Conservation (phyloP, 2,329 filamentous ascomycete genomes). For the Apiospora kogelbergensis region DNA sequence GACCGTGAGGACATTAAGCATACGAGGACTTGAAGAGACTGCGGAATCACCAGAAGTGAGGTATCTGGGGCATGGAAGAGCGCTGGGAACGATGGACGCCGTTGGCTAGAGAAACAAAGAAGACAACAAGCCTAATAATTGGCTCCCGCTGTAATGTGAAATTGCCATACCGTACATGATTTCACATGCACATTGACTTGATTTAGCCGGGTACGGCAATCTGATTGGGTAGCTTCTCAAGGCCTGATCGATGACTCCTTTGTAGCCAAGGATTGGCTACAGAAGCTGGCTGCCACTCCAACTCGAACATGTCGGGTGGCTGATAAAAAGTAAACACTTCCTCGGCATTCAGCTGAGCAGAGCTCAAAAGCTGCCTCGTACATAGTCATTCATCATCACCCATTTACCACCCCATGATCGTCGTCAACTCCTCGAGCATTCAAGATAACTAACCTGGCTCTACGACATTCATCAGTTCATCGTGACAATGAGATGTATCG, state of each 20-base stretch:
- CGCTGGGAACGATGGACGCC: not conserved
- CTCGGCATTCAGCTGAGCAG: not conserved
- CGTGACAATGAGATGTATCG: not conserved
- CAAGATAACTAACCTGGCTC: no score
- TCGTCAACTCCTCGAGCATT: not conserved
- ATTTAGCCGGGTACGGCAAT: no score
- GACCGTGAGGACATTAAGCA: no score
- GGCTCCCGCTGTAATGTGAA: not conserved
- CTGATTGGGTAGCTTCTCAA: no score
- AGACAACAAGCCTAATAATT: no score
- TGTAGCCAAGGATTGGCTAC: no score
- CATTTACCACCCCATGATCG: not conserved
- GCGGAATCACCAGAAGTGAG: not conserved
- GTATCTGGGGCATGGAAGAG: not conserved
- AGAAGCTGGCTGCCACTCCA: no score
- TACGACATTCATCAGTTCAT: not conserved
- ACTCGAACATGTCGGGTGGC: no score
- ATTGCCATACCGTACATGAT: no score
- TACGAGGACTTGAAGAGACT: not conserved
- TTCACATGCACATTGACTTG: no score
- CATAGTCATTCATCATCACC: not conserved
- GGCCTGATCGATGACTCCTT: no score
- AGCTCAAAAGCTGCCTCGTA: not conserved
- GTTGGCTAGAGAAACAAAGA: not conserved
- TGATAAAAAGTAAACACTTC: not conserved